A percentile compares a stretch with the other conserved stretches of the same genome.
Conservation (phyloP, 139 green algal species). For the Closterium sp. region DNA sequence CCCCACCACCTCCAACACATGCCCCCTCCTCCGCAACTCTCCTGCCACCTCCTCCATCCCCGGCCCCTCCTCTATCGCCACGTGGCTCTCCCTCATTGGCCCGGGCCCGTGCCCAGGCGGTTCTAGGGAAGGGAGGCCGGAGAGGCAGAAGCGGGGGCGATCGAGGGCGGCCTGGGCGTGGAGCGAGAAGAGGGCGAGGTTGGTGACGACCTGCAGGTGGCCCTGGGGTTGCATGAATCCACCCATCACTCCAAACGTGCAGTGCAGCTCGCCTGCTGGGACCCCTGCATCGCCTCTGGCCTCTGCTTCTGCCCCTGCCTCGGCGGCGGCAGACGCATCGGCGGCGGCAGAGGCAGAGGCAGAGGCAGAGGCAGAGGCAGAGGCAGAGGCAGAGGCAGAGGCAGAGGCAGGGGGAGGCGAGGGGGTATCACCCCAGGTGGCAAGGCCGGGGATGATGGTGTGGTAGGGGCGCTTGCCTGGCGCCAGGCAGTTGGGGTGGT, state of each 20-base stretch:
- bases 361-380: no score
- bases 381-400: no score
- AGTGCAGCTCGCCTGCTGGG: conserved; percentile 12
- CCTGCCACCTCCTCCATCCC: neutral
- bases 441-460: conserved; percentile 46
- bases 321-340: neutral
- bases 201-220: conserved; percentile 58
- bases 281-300: neutral
- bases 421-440: conserved; percentile 7
- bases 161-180: conserved; percentile 71
- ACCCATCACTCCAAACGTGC: conserved; percentile 53
- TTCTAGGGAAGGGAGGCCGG: conserved; percentile 43
- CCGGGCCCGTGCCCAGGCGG: conserved; percentile 51
- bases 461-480: conserved; percentile 49
- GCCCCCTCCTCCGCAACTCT: conserved; percentile 25
- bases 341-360: no score
- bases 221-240: conserved; percentile 74
- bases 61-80: conserved; percentile 6
- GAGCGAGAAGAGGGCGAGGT: conserved; percentile 68
- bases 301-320: neutral
- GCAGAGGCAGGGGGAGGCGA: neutral
- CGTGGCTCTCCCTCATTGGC: conserved; percentile 1
- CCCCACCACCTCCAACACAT: conserved; percentile 16
- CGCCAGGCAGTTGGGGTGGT: conserved; percentile 37
- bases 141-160: conserved; percentile 64